Evolutionary conservation across 805 yeast genomes (phyloP), one percentile per base, ranked within the genome.

Genomic region (Cyberlindnera mycetangii): DNA sequence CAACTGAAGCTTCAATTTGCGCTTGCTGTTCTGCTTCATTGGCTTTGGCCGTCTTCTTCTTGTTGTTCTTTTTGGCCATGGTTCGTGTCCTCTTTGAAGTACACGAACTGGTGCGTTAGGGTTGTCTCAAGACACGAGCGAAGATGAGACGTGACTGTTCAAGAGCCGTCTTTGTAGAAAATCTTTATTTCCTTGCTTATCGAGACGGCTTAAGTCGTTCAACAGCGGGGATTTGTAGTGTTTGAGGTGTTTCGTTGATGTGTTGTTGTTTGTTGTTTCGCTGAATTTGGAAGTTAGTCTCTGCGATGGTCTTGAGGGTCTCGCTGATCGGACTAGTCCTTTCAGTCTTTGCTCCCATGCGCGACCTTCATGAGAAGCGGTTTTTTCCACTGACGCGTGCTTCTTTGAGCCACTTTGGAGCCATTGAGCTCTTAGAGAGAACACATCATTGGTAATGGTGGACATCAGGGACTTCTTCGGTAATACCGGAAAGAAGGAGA

Each of bases 391-490:
- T 25, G 28, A 30, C 32, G 32, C 32, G 32, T 30, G 18, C 11
- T 16, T 30, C 32, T 30, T 10, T 30, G 17, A 17, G 12, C 28
- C 14, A 7, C 14, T 25, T 5, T 5, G 28, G 14, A n/a, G 12
- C 7, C 28, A 6, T 25, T 7, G 14, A 25, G 14, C n/a, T n/a
- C 12, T 5, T 10, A 25, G 7, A 7, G 12, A 25, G 28, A 25
- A 10, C 28, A 10, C 14, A 12, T 25, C n/a, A 11, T 25, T n/a
- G 19, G 30, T 9, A 7, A 67, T 66, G 72, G 71, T 67, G 33
- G 68, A 67, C 52, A 69, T 70, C 45, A 58, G 67, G 20, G 69
- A 68, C 40, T 70, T 68, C 56, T 70, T 70, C 46, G 67, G 68
- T 19, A 45, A 32, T 10, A n/a, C 32, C 3, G 46, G 41, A 21